A percentile compares a stretch with the other conserved stretches of the same genome.
These are phyloP conservation scores for Brachypodium distachyon DNA, from an alignment of 202 grass and related monocot genomes.

Conservation along the genomic window DNA sequence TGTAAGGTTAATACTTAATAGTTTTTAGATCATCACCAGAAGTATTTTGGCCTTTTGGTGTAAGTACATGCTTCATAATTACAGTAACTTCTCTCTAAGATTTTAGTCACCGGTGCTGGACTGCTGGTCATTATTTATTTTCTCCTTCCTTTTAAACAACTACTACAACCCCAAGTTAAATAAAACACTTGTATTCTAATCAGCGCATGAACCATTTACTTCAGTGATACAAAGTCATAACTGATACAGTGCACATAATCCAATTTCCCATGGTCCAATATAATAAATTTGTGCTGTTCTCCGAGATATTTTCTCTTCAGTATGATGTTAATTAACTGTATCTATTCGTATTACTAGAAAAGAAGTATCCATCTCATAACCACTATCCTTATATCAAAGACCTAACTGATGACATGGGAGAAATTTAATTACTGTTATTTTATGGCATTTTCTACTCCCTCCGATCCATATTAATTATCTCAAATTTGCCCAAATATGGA, in stretches of 20 bases:
- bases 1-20: too few species aligned
- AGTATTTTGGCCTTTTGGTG: not conserved
- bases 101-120: not conserved
- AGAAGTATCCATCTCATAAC: not conserved
- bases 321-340: not conserved
- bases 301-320: not conserved
- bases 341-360: not conserved
- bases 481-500: too few species aligned
- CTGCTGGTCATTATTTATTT: not conserved
- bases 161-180: not conserved
- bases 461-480: too few species aligned
- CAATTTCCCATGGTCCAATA: not conserved
- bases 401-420: not conserved
- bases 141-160: not conserved
- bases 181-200: not conserved
- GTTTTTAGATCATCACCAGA: not conserved
- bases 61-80: not conserved
- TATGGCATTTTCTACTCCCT: not conserved
- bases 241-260: not conserved
- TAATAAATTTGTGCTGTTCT: not conserved
- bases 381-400: not conserved
- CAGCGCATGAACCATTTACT: not conserved
- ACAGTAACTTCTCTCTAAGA: not conserved
- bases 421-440: not conserved
- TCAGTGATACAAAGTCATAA: not conserved